Base-by-base conservation (phyloP, 2,329 filamentous ascomycete species). In the Trichoderma cornu-damae region DNA sequence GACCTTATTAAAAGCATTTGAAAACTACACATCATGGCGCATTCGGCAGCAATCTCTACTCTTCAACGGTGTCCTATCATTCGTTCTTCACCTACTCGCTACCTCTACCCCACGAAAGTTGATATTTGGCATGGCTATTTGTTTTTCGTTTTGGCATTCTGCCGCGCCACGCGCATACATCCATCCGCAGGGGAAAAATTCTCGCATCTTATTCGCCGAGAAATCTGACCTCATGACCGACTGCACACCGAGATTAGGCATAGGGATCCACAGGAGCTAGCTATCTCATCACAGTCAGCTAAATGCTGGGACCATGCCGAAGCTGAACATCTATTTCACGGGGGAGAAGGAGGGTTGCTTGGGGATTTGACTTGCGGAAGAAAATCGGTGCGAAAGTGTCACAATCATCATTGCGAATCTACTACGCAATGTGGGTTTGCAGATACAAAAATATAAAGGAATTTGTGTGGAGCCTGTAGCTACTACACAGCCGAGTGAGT, bases 91-190 rank as follows among this genome's bases (percentile, higher is more conserved):
- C 32, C 14, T 4, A 35, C n/a, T 52, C 37, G 6, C 26, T 22
- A 28, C 30, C 20, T 24, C 24, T 26, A 34, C 40, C 51, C 40
- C 51, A 26, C 40, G 22, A 24, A 18, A 30, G 9, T n/a, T 18
- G 43, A 16, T 18, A 6, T 18, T 28, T 16, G 8, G n/a, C n/a
- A n/a, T 48, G 49, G 12, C 37, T 53, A 53, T 44, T 20, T 18
- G 12, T n/a, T 24, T 14, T 32, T 11, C 28, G 3, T 30, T 22
- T 22, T 28, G 30, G 16, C 20, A 22, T n/a, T 11, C 6, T 32
- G 42, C 40, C 51, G 51, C 51, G 40, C 38, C 51, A 54, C 14
- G 51, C 40, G 40, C 51, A 46, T 46, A 28, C n/a, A 30, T n/a
- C 14, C 30, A 30, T 28, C 22, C 37, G 16, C 28, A 37, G 26